Base-by-base conservation (phyloP, 2,329 filamentous ascomycete genomes). In the Phialemoniopsis sp. region DNA sequence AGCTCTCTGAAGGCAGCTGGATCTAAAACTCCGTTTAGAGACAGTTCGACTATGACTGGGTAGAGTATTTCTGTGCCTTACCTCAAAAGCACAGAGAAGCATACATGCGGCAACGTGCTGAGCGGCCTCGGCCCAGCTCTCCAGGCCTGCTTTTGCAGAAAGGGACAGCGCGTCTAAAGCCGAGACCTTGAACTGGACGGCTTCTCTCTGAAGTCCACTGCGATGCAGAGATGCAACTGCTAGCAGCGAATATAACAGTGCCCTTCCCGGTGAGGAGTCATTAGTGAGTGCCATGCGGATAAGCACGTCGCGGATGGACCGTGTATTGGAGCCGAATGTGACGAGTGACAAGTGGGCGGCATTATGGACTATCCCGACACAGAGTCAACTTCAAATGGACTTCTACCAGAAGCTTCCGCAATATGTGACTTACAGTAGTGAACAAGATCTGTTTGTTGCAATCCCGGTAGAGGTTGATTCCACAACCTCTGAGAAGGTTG, bases 91-190 rank as follows among this genome's bases (percentile, higher is more conserved):
- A 19, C 51, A 52, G 2, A 60, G 42, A 7, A 57, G 38, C 55
- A 60, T 58, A n/a, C 46, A 54, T 3, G 56, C 45, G 13, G 55
- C 53, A 9, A 57, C 43, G 31, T 58, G 57, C 14, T 54, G 56
- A 14, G 50, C 38, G 10, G 53, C 53, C 15, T 47, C 45, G 2
- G 37, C n/a, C 3, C 39, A 19, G 4, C 47, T 39, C 8, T 38
- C 39, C 4, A 41, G 29, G 4, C 36, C 48, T 19, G 41, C 40
- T 8, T 47, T 40, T 7, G 53, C 46, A 10, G 50, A 51, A 15
- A 41, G 41, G 9, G 49, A 44, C 8, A 59, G 45, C 4, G 40
- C 42, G 2, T 39, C 34, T 2, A 58, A 45, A 0, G 55, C 50
- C 4, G 45, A 32, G 18, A 57, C 39, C 32, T 59, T 58, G 17